These are phyloP conservation scores for Apiotrichum veenhuisii DNA, from an alignment of 1,284 basidiomycete genomes.

Conservation along the genomic window DNA sequence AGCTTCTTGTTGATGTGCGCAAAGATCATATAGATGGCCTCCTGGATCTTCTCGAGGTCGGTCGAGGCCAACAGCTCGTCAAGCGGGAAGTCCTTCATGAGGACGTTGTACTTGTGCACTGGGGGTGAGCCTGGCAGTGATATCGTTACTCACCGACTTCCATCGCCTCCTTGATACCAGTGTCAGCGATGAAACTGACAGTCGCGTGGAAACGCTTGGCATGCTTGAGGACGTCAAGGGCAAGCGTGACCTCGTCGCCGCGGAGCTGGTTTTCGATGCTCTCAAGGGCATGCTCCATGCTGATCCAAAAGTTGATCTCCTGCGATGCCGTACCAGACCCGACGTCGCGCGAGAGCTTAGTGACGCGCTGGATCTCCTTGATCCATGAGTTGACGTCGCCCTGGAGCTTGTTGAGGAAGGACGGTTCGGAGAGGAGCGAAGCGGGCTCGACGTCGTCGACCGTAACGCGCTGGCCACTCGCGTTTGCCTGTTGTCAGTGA, in stretches of 20 bases:
- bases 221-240: constrained; percentile 90
- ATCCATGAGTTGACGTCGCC: constrained; percentile 96
- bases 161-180: constrained; percentile 87
- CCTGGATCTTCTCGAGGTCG: constrained; percentile 89
- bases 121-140: background rate
- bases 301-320: constrained; percentile 98
- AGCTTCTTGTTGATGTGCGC: constrained; percentile 94
- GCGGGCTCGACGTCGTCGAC: constrained; percentile 48
- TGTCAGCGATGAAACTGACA: constrained; percentile 96
- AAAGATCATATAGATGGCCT: constrained; percentile 82
- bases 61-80: constrained; percentile 95
- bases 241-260: constrained; percentile 88
- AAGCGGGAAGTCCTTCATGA: constrained; percentile 98
- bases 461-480: constrained; percentile 37
- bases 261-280: constrained; percentile 86
- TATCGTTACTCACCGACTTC: constrained; percentile 63
- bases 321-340: constrained; percentile 93
- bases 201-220: constrained; percentile 97
- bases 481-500: constrained; percentile 24
- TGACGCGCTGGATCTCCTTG: constrained; percentile 95
- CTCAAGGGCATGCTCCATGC: constrained; percentile 87
- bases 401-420: constrained; percentile 91
- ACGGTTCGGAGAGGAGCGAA: constrained; percentile 67
- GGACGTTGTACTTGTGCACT: constrained; percentile 95
- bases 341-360: constrained; percentile 90